Base-by-base conservation (phyloP, 352 stramenopile species). In the Phytophthora idaei region DNA sequence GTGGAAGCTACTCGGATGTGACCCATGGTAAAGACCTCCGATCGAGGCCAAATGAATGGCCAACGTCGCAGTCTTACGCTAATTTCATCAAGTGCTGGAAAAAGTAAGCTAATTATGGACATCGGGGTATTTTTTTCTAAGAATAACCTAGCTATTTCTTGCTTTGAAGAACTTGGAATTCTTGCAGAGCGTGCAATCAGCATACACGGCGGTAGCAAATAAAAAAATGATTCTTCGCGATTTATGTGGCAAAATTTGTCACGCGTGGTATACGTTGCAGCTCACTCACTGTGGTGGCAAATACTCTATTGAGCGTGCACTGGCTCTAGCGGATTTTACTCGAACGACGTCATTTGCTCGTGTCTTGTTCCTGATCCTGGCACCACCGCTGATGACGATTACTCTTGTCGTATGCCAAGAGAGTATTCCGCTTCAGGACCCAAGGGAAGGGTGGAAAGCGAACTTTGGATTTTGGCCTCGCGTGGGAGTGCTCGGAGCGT, bases 1-100 rank as follows among this genome's bases (percentile, higher is more conserved):
- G 29, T 48, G 4, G 54, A 52, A 31, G 17, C 39, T 8, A 71
- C 63, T 15, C 17, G 48, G 11, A 61, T 60, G 31, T 45, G 44
- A 49, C 47, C 14, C 62, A 70, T 70, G 28, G 36, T 28, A 8
- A 17, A 21, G 29, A 21, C 21, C 21, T 21, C 21, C 21, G 21
- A 21, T 21, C 0, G 0, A 21, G 21, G 21, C 21, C 21, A 21
- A 21, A 21, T 1, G 21, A 21, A 21, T 21, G 21, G 21, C 21
- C 21, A 21, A 21, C 21, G 21, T 1, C 21, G 21, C 21, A 36
- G 11, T 6, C 21, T 17, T 11, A 5, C 2, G 9, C 27, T 53
- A 34, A 53, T 39, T 53, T 36, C n/a, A 37, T 37, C 27, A 7
- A 21, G 21, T 21, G 21, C 21, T 21, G 21, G 0, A 21, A 21